phyloP scores from a whole-genome alignment of 352 stramenopile genomes.

The Chrysophaeum taylorii region DNA sequence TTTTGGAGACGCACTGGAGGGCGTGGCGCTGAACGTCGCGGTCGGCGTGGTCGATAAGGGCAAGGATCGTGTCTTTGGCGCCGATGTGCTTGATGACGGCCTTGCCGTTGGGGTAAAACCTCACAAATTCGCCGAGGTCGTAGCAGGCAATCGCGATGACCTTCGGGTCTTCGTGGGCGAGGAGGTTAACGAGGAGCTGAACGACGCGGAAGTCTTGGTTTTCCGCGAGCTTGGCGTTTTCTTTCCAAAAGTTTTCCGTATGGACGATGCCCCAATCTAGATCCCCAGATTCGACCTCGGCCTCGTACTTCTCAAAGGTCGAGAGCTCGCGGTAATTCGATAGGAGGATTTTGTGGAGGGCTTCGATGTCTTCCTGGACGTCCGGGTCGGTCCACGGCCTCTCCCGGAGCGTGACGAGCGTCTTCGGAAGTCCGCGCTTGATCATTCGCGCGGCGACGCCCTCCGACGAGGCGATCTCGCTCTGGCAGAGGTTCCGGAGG shows the following conservation, averaged over 20 bases:
- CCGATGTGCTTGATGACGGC: conserved; percentile 85
- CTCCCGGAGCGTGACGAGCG: conserved; percentile 78
- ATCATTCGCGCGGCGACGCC: neutral
- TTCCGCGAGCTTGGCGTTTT: conserved; percentile 91
- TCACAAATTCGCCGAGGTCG: conserved; percentile 92
- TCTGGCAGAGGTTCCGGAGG: conserved; percentile 57
- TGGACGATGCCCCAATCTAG: conserved; percentile 89
- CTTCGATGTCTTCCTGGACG: conserved; percentile 56
- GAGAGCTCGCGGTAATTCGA: conserved; percentile 65
- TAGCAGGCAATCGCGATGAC: conserved; percentile 87
- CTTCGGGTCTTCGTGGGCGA: conserved; percentile 80
- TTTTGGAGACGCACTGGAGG: conserved; percentile 94
- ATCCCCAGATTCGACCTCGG: conserved; percentile 81
- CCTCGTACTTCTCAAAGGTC: conserved; percentile 89
- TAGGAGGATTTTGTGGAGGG: conserved; percentile 41
- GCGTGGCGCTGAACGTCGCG: conserved; percentile 91
- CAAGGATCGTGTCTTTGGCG: conserved; percentile 91
- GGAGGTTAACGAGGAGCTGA: conserved; percentile 80
- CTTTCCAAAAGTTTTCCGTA: conserved; percentile 96
- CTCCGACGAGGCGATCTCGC: neutral
- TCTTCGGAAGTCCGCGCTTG: conserved; percentile 77
- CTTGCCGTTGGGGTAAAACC: conserved; percentile 92
- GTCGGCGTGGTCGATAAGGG: conserved; percentile 91
- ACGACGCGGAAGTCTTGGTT: conserved; percentile 82
- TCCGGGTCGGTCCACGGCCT: conserved; percentile 85